phyloP scores from a whole-genome alignment of 345 rosid genomes.

The Populus tremula region DNA sequence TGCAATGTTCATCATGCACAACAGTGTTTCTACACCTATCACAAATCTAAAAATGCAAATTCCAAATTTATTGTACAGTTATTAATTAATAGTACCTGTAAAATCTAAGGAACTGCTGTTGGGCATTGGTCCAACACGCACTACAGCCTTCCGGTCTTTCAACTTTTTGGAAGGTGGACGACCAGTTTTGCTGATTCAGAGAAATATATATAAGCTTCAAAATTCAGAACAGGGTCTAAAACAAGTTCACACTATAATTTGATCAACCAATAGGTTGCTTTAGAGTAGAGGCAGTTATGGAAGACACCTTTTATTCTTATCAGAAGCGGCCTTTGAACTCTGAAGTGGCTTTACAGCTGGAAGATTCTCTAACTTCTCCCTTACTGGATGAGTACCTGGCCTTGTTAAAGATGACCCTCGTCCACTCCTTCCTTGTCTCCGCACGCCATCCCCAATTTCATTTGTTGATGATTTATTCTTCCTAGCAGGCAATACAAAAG shows the following conservation, averaged over 20 bases:
- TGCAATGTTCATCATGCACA: neutral
- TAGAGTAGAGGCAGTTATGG: neutral
- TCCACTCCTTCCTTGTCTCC: slow-evolving; percentile 78
- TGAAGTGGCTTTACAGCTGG: slow-evolving; percentile 61
- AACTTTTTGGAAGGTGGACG: slow-evolving; percentile 80
- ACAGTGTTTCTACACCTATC: neutral
- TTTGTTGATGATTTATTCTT: slow-evolving; percentile 51
- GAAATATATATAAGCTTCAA: slow-evolving; percentile 10
- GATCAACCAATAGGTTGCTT: slow-evolving; percentile 3
- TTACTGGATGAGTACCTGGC: slow-evolving; percentile 46
- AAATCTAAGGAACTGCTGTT: slow-evolving; percentile 52
- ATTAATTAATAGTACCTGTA: slow-evolving; percentile 46
- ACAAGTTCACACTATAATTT: neutral
- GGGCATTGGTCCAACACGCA: slow-evolving; percentile 48
- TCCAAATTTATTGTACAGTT: neutral
- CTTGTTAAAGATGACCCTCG: slow-evolving; percentile 51
- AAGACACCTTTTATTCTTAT: slow-evolving; percentile 69
- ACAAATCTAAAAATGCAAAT: neutral
- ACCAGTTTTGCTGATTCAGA: slow-evolving; percentile 70
- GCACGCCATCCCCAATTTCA: slow-evolving; percentile 68
- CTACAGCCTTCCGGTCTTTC: slow-evolving; percentile 67
- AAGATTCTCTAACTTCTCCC: slow-evolving; percentile 59
- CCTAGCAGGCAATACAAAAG: slow-evolving; percentile 44
- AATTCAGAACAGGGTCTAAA: neutral
- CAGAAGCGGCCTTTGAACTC: slow-evolving; percentile 51